Percentiles rank a stretch among this genome's conserved stretches.
phyloP scores from a whole-genome alignment of 495 filamentous ascomycete species.

The Friedmanniomyces endolithicus region DNA sequence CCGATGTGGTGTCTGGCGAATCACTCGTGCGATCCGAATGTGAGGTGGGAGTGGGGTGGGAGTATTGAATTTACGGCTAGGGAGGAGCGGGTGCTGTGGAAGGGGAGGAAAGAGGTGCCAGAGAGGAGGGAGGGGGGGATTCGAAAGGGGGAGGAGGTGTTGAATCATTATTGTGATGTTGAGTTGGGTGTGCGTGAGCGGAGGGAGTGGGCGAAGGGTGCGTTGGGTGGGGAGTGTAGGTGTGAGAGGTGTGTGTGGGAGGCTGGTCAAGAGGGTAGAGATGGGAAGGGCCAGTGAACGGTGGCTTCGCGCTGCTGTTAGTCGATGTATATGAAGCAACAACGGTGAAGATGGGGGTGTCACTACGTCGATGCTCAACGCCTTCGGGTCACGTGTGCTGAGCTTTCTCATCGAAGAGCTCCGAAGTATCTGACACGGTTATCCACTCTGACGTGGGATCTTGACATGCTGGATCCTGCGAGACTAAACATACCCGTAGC shows the following conservation, averaged over 20 bases:
- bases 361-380: no score
- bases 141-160: constrained; percentile 63
- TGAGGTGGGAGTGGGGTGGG: constrained; percentile 85
- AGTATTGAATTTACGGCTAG: constrained; percentile 57
- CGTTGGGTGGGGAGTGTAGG: constrained; percentile 16
- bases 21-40: constrained; percentile 88
- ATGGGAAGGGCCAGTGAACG: no score
- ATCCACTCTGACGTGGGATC: no score
- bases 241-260: constrained; percentile 18
- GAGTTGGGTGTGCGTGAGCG: constrained; percentile 60
- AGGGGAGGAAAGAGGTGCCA: constrained; percentile 26
- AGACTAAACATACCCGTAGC: no score
- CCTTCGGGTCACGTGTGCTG: no score
- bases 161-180: constrained; percentile 93
- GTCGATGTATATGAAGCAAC: no score
- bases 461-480: no score
- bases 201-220: constrained; percentile 37
- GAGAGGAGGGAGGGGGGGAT: constrained; percentile 30
- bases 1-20: constrained; percentile 73
- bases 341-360: no score
- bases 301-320: no score
- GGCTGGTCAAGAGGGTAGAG: constrained; percentile 3
- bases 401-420: no score
- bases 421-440: no score
- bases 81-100: constrained; percentile 30